Base-by-base conservation (phyloP, 495 filamentous ascomycete genomes). In the Annulohypoxylon stygium region DNA sequence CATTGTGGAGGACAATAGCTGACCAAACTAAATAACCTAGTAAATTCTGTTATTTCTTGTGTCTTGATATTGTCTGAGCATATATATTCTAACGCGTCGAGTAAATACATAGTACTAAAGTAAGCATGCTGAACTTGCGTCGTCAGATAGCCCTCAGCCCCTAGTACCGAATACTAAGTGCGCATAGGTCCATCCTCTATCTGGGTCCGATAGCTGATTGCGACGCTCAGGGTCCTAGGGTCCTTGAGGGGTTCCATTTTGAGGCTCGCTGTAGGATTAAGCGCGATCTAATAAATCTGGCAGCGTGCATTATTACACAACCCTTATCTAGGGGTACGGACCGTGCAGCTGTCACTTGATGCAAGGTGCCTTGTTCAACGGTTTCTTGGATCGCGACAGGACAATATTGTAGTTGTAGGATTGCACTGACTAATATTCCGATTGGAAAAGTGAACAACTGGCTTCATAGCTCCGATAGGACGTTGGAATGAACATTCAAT, bases 201-300 rank as follows among this genome's bases (percentile, higher is more conserved):
- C 39, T 43, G 14, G 39, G 14, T n/a, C 39, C 39, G 39, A 39
- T 39, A 39, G 33, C 34, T 37, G 34, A 18, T 64, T 73, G 60
- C 33, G 64, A 73, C 70, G 34, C 30, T 73, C 64, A 73, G 65
- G 65, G 70, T 73, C 64, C 51, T 47, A 12, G 63, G 62, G 48
- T 37, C 16, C 43, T 47, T 3, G 43, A 47, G 43, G 43, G 43
- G 43, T 47, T 47, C 51, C 50, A 59, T 63, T 50, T 71, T 63
- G 51, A 67, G 70, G 62, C 70, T 67, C 41, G 58, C 48, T 58
- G 64, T 39, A 58, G 51, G 48, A 45, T 61, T 20, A 65, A 55
- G 23, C 16, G 37, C 41, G 41, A 67, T 67, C 63, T 67, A 67
- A 72, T 72, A 51, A 67, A 67, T 72, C 70, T 67, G 51, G 64